A percentile compares a stretch with the other conserved stretches of the same genome.
These are phyloP conservation scores for Dactylorhiza incarnata DNA, from an alignment of 106 monocot species.

Conservation along the genomic window DNA sequence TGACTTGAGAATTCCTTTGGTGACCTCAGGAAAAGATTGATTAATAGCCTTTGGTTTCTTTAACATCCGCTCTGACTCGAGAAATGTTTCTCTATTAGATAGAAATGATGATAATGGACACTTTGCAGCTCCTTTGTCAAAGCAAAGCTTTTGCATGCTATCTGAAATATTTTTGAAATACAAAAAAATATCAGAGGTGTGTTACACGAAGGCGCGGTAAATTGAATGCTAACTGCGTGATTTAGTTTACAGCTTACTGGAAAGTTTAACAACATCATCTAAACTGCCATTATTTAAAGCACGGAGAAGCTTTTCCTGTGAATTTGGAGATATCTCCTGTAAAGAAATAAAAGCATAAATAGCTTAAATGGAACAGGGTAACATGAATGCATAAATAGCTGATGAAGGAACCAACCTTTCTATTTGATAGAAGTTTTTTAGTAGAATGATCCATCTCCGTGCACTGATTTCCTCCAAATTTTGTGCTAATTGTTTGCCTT, in stretches of 20 bases:
- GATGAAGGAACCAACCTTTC: conserved; percentile 41
- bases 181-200: background rate
- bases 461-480: conserved; percentile 5
- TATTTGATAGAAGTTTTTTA: conserved; percentile 54
- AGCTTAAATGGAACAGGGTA: background rate
- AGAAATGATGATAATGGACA: conserved; percentile 9
- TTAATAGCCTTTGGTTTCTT: conserved; percentile 29
- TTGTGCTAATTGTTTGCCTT: background rate
- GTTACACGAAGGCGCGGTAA: background rate
- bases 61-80: background rate
- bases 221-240: background rate
- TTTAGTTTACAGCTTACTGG: conserved; percentile 24
- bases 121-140: conserved; percentile 8
- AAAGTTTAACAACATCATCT: conserved; percentile 23
- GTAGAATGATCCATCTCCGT: conserved; percentile 22
- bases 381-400: background rate
- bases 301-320: conserved; percentile 67
- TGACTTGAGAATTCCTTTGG: conserved; percentile 55
- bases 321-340: conserved; percentile 67
- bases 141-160: conserved; percentile 25
- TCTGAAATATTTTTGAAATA: conserved; percentile 17
- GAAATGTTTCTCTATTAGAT: conserved; percentile 6
- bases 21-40: conserved; percentile 5
- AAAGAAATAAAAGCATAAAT: conserved; percentile 2
- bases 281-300: conserved; percentile 35